Evolutionary conservation across 164 flowering plant genomes (phyloP).

Genomic region (Litsea cubeba): DNA sequence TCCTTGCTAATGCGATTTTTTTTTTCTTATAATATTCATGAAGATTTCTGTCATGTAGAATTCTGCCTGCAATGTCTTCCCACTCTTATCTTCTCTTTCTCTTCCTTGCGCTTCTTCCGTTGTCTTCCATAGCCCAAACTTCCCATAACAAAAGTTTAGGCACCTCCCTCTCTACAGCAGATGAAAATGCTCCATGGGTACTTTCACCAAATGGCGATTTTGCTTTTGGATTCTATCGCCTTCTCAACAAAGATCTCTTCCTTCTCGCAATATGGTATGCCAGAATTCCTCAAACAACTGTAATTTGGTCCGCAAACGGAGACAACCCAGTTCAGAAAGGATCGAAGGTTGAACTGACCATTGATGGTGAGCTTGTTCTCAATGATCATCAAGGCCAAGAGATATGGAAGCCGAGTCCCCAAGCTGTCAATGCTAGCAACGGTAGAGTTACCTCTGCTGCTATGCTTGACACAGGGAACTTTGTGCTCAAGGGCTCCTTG

Average conservation of each 20-base stretch:
- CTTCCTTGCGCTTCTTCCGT: slow-evolving; percentile 2
- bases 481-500: background rate
- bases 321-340: slow-evolving; percentile 16
- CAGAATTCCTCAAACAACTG: slow-evolving; percentile 25
- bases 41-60: no score
- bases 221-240: slow-evolving; percentile 31
- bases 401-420: slow-evolving; percentile 1
- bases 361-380: slow-evolving; percentile 13
- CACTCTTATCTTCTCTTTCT: background rate
- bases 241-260: background rate
- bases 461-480: slow-evolving; percentile 15
- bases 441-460: slow-evolving; percentile 6
- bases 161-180: slow-evolving; percentile 18
- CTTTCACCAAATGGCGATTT: slow-evolving; percentile 30
- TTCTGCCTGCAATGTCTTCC: background rate
- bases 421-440: background rate
- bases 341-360: slow-evolving; percentile 27
- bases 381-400: background rate
- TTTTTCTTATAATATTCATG: no score
- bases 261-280: slow-evolving; percentile 34
- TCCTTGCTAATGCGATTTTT: no score
- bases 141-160: slow-evolving; percentile 18
- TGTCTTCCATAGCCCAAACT: slow-evolving; percentile 16
- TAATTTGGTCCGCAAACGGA: slow-evolving; percentile 35
- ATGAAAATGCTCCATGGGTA: slow-evolving; percentile 16